phyloP scores from a whole-genome alignment of 225 moss, liverwort and hornwort genomes.

The Thuidium tamariscinum region DNA sequence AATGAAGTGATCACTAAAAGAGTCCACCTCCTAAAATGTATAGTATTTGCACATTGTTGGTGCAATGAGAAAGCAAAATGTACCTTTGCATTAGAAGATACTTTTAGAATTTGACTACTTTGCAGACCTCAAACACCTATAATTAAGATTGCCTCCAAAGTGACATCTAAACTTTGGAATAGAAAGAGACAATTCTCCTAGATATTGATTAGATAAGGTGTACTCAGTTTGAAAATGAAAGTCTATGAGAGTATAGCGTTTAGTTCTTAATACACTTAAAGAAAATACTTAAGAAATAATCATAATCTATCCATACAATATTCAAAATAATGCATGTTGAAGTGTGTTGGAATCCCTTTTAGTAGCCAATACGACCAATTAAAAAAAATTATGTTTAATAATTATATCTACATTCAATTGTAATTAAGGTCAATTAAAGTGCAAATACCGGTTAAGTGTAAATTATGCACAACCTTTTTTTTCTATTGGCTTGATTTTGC shows the following conservation, averaged over 20 bases:
- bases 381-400: background rate
- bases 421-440: background rate
- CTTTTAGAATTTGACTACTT: fast-evolving
- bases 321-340: background rate
- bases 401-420: background rate
- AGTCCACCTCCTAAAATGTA: fast-evolving
- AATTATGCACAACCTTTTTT: fast-evolving
- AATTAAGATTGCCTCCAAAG: fast-evolving
- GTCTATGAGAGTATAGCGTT: fast-evolving
- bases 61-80: too few species aligned
- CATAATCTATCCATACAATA: fast-evolving
- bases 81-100: fast-evolving
- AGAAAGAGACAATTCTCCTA: background rate
- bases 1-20: fast-evolving
- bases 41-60: background rate
- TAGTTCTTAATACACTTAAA: fast-evolving
- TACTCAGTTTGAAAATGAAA: background rate
- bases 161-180: fast-evolving
- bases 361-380: background rate
- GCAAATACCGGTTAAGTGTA: background rate
- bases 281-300: background rate
- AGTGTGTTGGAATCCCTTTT: background rate
- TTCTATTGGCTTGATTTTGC: background rate
- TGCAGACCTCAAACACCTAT: fast-evolving
- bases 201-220: background rate